phyloP scores from a whole-genome alignment of 2,329 filamentous ascomycete species.

The Aspergillus sp. region DNA sequence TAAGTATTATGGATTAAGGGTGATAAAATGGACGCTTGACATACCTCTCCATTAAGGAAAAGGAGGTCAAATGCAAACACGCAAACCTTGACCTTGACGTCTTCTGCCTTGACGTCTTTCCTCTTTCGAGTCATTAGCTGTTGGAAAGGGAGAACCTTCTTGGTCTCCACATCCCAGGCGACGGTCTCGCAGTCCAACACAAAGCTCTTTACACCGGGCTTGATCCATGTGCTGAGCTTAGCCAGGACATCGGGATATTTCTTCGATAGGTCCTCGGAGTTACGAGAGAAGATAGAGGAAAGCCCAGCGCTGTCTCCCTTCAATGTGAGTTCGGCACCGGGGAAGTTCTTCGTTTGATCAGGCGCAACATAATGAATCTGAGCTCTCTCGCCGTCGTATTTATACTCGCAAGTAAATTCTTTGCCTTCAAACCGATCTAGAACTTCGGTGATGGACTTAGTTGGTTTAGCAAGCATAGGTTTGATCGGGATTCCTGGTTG shows the following conservation, averaged over 20 bases:
- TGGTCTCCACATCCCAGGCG: conserved; percentile 90
- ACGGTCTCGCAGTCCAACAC: conserved; percentile 99
- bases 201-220: conserved; percentile 85
- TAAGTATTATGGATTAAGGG: conserved; percentile 8
- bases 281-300: conserved; percentile 92
- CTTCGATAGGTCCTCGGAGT: conserved; percentile 94
- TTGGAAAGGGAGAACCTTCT: conserved; percentile 96
- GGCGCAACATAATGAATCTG: conserved; percentile 96
- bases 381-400: conserved; percentile 97
- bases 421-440: conserved; percentile 94
- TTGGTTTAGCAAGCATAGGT: conserved; percentile 97
- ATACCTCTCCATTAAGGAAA: conserved; percentile 82
- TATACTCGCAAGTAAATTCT: conserved; percentile 97
- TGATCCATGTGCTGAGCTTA: conserved; percentile 87
- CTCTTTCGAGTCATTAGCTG: conserved; percentile 97
- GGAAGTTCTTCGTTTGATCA: conserved; percentile 69
- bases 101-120: conserved; percentile 93
- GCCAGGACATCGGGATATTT: conserved; percentile 96
- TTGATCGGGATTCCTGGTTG: conserved; percentile 93
- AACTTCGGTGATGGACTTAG: conserved; percentile 96
- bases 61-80: conserved; percentile 95
- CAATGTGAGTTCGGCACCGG: conserved; percentile 60
- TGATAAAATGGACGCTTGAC: neutral
- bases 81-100: conserved; percentile 95
- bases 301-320: conserved; percentile 70